Evolutionary conservation across 768 basidiomycete genomes (phyloP), one percentile per base, ranked within the genome.

Genomic region (Kwoniella sp.): DNA sequence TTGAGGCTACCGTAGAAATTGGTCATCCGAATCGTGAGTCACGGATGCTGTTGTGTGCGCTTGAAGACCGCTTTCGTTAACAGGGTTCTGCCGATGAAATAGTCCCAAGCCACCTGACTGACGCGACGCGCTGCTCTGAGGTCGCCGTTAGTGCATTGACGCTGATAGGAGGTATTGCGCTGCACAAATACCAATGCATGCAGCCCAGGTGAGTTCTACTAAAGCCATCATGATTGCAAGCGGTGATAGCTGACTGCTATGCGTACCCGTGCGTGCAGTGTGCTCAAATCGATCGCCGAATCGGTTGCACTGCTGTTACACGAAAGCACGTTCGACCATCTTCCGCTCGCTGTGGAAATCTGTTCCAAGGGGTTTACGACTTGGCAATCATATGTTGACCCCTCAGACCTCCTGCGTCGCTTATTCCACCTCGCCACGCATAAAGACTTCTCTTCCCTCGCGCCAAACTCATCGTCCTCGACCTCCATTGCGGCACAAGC

Each of bases 361-460:
- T 92, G 91, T 70, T 88, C 90, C 1, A 87, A 90, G 49, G 95
- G 95, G 0, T 98, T 97, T 76, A 85, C 88, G 49, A 87, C 94
- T 53, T 98, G 94, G 93, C 92, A 96, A 73, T 87, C 92, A 68
- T 92, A 93, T 69, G 84, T 93, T 62, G 93, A 98, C 69, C 86
- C 92, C 0, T 89, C 92, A 83, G 88, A 88, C 63, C 87, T 96
- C 58, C 82, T 98, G 19, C 88, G 95, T 5, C 85, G 88, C 1
- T 83, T 98, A 12, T 95, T 94, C 77, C 83, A 82, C 19, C 83
- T 96, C 25, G 89, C 92, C 0, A 92, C 92, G 2, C 65, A 64
- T 30, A 74, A 72, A 30, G 66, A 77, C 27, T 63, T 60, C 8
- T 46, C 71, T 3, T 25, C 63, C 10, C 40, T 15, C 17, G 33